Base-by-base conservation (phyloP, 2,329 filamentous ascomycete genomes). In the Didymosphaeria variabile region DNA sequence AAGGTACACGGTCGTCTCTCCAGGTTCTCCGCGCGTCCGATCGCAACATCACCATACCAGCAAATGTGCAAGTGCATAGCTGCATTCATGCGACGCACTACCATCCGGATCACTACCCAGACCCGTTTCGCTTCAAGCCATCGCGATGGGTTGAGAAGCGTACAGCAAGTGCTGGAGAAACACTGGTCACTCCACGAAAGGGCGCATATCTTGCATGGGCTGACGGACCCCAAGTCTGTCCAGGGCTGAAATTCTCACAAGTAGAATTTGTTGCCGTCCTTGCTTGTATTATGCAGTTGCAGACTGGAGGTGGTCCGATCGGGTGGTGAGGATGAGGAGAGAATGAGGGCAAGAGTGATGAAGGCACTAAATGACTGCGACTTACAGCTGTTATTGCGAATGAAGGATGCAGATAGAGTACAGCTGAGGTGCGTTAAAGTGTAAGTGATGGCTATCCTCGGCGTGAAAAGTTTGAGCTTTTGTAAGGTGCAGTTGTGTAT, bases 241-340 rank as follows among this genome's bases (percentile, higher is more conserved):
- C 71, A 1, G 76, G 76, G 2, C 55, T 66, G 45, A 78, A 75
- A 32, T 77, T 79, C 64, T 68, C 68, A 6, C 73, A 79, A 53
- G 75, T 77, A 5, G 76, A 79, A 52, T 76, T 77, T 54, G 75
- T 77, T 7, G 75, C 74, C 19, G 69, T 77, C 7, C 59, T 78
- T 13, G 64, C 68, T 10, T 42, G 46, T 6, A 45, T 74, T 13
- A 55, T 74, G 34, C 40, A 47, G 5, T n/a, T 56, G 10, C 61
- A 69, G 46, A 10, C 19, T 64, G 2, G 17, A n/a, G 2, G 40
- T 57, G 31, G 49, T 66, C 12, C 44, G 26, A 31, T n/a, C 58
- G 2, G 51, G 31, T 19, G 40, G 38, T 5, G 63, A 66, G 40
- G 57, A 26, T 15, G 56, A 53, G 1, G 54, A 57, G 10, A 12